A percentile compares a stretch with the other conserved stretches of the same genome.
Evolutionary conservation across 2,329 filamentous ascomycete species (phyloP).

Genomic region (Madurella mycetomatis): DNA sequence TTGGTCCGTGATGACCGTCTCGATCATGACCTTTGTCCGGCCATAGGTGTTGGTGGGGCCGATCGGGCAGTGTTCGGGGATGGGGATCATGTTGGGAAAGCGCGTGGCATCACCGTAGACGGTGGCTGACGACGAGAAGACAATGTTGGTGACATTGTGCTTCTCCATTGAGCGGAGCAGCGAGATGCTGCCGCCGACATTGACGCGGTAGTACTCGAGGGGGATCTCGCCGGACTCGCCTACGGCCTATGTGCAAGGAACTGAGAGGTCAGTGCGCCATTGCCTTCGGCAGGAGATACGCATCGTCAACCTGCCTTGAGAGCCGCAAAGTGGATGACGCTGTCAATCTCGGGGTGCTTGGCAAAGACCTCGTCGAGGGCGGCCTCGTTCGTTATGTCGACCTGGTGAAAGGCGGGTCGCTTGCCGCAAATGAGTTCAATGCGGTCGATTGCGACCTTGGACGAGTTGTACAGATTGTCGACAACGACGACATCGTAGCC

Average conservation of each 20-base stretch:
- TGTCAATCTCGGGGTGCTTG: slow-evolving; percentile 89
- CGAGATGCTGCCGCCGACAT: slow-evolving; percentile 86
- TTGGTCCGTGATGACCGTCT: slow-evolving; percentile 86
- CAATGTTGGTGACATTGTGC: slow-evolving; percentile 91
- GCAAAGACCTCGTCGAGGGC: slow-evolving; percentile 82
- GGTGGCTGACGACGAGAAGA: slow-evolving; percentile 97
- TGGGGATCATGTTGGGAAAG: slow-evolving; percentile 97
- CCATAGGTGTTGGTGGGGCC: slow-evolving; percentile 97
- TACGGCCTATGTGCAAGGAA: slow-evolving; percentile 62
- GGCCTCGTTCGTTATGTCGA: slow-evolving; percentile 82
- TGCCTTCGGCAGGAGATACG: not conserved
- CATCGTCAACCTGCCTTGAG: slow-evolving; percentile 65
- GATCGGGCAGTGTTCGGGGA: slow-evolving; percentile 93
- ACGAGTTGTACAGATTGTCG: slow-evolving; percentile 97
- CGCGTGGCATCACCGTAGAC: slow-evolving; percentile 97
- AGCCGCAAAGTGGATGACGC: slow-evolving; percentile 97
- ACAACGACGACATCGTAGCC: slow-evolving; percentile 96
- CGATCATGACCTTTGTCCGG: slow-evolving; percentile 89
- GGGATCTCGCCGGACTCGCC: slow-evolving; percentile 92
- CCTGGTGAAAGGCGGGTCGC: slow-evolving; percentile 76
- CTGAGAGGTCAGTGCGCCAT: not conserved
- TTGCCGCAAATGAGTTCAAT: slow-evolving; percentile 92
- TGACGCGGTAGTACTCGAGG: slow-evolving; percentile 96
- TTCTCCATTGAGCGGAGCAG: slow-evolving; percentile 83
- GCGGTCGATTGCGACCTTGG: slow-evolving; percentile 82